These are phyloP conservation scores for Ceratobasidium sp. DNA, from an alignment of 1,284 basidiomycete genomes.

Conservation along the genomic window DNA sequence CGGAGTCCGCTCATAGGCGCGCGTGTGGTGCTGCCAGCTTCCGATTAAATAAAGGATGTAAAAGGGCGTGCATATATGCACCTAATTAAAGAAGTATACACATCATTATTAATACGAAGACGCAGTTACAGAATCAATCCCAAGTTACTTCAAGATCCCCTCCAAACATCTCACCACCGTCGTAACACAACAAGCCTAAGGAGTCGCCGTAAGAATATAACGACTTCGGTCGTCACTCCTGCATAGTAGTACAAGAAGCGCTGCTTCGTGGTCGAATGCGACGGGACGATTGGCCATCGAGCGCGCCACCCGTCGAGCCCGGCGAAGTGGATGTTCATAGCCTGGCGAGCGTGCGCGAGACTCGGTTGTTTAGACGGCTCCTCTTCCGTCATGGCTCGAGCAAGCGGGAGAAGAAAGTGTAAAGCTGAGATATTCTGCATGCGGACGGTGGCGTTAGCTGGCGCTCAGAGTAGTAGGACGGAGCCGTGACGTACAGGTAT, in stretches of 20 bases:
- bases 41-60: not conserved
- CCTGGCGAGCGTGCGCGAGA: not conserved
- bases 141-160: not conserved
- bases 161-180: not conserved
- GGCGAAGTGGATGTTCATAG: slow-evolving; percentile 1
- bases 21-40: not conserved
- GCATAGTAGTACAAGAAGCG: not conserved
- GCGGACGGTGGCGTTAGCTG: not conserved
- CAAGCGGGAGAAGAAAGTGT: not conserved
- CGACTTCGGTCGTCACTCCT: not conserved
- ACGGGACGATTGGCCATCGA: slow-evolving; percentile 11
- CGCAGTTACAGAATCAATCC: not conserved
- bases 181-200: not conserved
- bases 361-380: slow-evolving; percentile 12
- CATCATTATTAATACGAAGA: not conserved
- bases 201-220: not conserved
- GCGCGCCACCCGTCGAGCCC: slow-evolving; percentile 8
- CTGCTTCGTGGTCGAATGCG: not conserved
- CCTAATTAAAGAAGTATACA: not conserved
- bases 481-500: slow-evolving; percentile 1
- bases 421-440: not conserved
- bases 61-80: not conserved
- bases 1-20: not conserved
- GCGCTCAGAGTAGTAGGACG: not conserved
- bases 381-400: slow-evolving; percentile 7